Evolutionary conservation across 2,329 filamentous ascomycete species (phyloP).

Genomic region (Macrophomina tecta): DNA sequence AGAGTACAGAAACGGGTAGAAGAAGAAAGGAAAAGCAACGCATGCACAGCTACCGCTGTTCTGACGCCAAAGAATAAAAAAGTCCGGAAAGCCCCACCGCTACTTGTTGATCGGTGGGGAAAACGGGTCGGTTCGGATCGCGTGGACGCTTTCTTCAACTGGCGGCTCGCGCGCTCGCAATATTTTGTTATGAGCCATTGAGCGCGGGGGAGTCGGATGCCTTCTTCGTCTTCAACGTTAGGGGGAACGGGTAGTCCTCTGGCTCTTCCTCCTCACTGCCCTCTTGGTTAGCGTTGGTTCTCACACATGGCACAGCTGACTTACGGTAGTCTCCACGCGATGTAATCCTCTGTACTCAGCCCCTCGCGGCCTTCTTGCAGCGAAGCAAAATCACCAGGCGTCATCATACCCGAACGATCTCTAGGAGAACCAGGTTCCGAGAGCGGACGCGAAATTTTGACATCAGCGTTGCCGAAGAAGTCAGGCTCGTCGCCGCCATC

Average conservation of each 20-base stretch:
- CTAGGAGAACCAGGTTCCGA: slow-evolving; percentile 92
- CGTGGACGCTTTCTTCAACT: slow-evolving; percentile 23
- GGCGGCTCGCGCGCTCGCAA: slow-evolving; percentile 16
- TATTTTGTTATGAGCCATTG: slow-evolving; percentile 35
- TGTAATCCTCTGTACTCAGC: slow-evolving; percentile 94
- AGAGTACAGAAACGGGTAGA: slow-evolving; percentile 24
- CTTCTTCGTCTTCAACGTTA: slow-evolving; percentile 64
- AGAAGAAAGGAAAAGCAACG: background rate
- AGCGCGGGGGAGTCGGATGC: slow-evolving; percentile 36
- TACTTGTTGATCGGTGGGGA: slow-evolving; percentile 11
- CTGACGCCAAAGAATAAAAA: slow-evolving; percentile 14
- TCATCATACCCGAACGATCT: slow-evolving; percentile 97
- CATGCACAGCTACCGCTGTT: slow-evolving; percentile 25
- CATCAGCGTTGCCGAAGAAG: slow-evolving; percentile 89
- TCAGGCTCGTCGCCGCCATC: slow-evolving; percentile 78
- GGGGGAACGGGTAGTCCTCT: slow-evolving; percentile 75
- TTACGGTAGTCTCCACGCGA: slow-evolving; percentile 97
- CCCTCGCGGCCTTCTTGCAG: slow-evolving; percentile 94
- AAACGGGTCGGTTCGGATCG: slow-evolving; percentile 12
- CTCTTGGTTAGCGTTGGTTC: slow-evolving; percentile 37
- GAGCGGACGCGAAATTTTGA: slow-evolving; percentile 93
- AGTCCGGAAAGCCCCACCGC: slow-evolving; percentile 19
- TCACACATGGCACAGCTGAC: slow-evolving; percentile 50
- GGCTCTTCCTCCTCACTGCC: slow-evolving; percentile 89
- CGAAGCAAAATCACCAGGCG: slow-evolving; percentile 95